These are phyloP conservation scores for Thraustotheca clavata DNA, from an alignment of 352 stramenopile species.

Conservation along the genomic window DNA sequence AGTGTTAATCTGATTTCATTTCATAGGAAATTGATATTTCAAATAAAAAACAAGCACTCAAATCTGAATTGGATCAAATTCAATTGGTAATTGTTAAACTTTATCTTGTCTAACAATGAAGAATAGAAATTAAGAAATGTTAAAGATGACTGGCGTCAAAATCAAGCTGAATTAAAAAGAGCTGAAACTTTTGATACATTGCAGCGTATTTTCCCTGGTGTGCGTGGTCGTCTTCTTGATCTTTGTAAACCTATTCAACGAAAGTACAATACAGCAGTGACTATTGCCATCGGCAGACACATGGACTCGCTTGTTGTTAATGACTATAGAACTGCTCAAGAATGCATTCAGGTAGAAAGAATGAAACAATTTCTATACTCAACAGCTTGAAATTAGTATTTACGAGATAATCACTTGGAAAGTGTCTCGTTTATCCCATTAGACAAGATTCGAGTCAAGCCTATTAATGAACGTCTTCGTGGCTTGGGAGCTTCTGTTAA, in stretches of 20 bases:
- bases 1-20: not conserved
- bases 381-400: constrained; percentile 59
- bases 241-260: constrained; percentile 94
- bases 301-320: constrained; percentile 90
- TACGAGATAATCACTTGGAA: constrained; percentile 92
- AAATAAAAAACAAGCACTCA: constrained; percentile 49
- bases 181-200: constrained; percentile 72
- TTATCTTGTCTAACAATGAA: not conserved
- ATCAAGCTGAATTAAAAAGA: constrained; percentile 82
- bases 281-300: constrained; percentile 95
- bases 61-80: constrained; percentile 55
- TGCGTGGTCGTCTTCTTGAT: constrained; percentile 94
- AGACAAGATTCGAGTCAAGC: constrained; percentile 88
- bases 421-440: constrained; percentile 96
- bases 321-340: constrained; percentile 73
- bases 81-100: not conserved
- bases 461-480: constrained; percentile 91
- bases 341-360: constrained; percentile 50
- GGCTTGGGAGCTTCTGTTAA: constrained; percentile 87
- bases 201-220: constrained; percentile 83
- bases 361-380: not conserved
- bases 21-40: constrained; percentile 19
- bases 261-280: constrained; percentile 97
- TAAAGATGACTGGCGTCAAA: constrained; percentile 88
- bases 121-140: constrained; percentile 85